Evolutionary conservation across 768 basidiomycete species (phyloP).

Genomic region (Gymnopilus dilepis): DNA sequence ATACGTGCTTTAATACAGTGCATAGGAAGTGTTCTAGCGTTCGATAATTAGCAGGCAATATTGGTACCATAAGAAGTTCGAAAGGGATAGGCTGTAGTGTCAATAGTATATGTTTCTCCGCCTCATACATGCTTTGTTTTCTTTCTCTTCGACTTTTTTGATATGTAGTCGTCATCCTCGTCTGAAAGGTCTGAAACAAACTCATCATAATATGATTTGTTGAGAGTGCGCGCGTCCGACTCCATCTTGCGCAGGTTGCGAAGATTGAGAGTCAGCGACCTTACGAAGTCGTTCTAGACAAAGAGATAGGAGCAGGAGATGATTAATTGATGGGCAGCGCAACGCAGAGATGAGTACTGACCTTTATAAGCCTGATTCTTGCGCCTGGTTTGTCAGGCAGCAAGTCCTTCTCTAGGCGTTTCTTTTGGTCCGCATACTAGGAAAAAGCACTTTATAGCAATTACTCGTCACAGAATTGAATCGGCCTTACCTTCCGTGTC

Average conservation of each 20-base stretch:
- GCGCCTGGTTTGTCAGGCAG: constrained; percentile 45
- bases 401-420: constrained; percentile 50
- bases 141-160: constrained; percentile 40
- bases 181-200: constrained; percentile 47
- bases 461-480: not conserved
- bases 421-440: constrained; percentile 71
- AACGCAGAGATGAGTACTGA: constrained; percentile 30
- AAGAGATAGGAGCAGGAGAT: not conserved
- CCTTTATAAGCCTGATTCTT: constrained; percentile 65
- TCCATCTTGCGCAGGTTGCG: constrained; percentile 67
- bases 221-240: constrained; percentile 45
- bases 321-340: not conserved
- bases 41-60: not conserved
- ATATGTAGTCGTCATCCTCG: constrained; percentile 55
- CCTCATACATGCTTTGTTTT: constrained; percentile 25
- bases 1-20: not conserved
- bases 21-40: not conserved
- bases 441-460: constrained; percentile 14
- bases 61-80: not conserved
- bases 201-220: constrained; percentile 33
- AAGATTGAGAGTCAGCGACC: constrained; percentile 60
- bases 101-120: not conserved
- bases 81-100: not conserved
- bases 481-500: constrained; percentile 63
- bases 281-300: constrained; percentile 70